Evolutionary conservation across 2,329 filamentous ascomycete genomes (phyloP), one percentile per base, ranked within the genome.

Genomic region (Fusarium neocosmosporiellum): DNA sequence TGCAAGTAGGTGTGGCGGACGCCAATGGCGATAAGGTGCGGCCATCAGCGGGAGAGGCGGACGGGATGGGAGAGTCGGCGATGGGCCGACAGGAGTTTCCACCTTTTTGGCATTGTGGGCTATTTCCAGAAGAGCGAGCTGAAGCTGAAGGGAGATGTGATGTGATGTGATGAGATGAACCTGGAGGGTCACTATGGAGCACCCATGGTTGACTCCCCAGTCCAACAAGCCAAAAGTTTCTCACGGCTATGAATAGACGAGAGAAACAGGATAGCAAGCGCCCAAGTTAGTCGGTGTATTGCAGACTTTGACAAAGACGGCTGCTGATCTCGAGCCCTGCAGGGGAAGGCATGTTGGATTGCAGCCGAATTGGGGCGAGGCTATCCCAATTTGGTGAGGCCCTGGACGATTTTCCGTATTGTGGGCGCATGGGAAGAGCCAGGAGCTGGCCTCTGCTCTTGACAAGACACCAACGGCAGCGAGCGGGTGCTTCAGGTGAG

Each of bases 401-500:
- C 75, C 67, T 61, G 70, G 46, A 33, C 59, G 46, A 46, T 43
- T 48, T 18, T 53, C 69, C 59, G 70, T 72, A 66, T 76, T 66
- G 57, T 67, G 57, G 58, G 61, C 58, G 36, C 59, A 54, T 57
- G 61, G 58, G 37, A 54, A 50, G 43, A 67, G 71, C 41, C 62
- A 60, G 58, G 37, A 46, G 57, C 36, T 69, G 65, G 61, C 50
- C 43, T 60, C 37, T 67, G 67, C 67, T 69, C 65, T 59, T 55
- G 57, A 41, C 33, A 62, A 68, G 67, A 41, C 58, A 41, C 71
- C 64, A 71, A 54, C 39, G 62, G 53, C 53, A 59, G 36, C 66
- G 70, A 59, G 36, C 66, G 67, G 68, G 59, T 75, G 75, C 75
- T 75, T 77, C 75, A 77, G 75, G 75, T 77, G 75, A 69, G 59